These are phyloP conservation scores for Corynascus novoguineensis DNA, from an alignment of 495 filamentous ascomycete genomes.

Conservation along the genomic window DNA sequence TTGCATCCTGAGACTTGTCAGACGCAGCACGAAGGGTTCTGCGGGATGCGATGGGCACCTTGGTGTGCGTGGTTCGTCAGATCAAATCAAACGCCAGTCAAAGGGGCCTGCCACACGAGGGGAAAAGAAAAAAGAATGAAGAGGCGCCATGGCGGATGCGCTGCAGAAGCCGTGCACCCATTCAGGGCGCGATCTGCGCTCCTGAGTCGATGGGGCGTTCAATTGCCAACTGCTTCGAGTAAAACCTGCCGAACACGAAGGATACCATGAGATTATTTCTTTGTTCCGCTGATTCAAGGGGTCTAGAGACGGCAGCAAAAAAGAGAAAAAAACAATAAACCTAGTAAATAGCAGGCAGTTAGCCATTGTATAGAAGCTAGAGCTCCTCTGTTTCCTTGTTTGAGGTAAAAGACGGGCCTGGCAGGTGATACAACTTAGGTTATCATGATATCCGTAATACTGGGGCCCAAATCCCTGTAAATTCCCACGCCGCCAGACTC, in stretches of 20 bases:
- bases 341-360: not conserved
- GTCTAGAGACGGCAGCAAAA: too few relatives aligned
- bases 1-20: not conserved
- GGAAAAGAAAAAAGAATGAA: too few relatives aligned
- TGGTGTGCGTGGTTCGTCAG: not conserved
- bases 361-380: not conserved
- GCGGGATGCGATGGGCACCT: slow-evolving; percentile 3
- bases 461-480: slow-evolving; percentile 7
- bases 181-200: slow-evolving; percentile 10
- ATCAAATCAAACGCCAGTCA: too few relatives aligned
- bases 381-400: not conserved
- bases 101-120: not conserved
- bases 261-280: not conserved
- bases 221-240: not conserved
- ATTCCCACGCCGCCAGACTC: slow-evolving; percentile 4
- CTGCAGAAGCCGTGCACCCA: not conserved
- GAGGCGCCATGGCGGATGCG: not conserved
- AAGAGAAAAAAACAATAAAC: not conserved
- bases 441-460: slow-evolving; percentile 5
- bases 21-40: not conserved
- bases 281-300: not conserved
- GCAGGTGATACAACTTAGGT: not conserved
- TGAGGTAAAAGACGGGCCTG: not conserved
- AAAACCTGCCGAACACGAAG: not conserved
- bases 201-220: slow-evolving; percentile 1